phyloP scores from a whole-genome alignment of 805 yeast species.

The Aciculoconidium aculeatum region DNA sequence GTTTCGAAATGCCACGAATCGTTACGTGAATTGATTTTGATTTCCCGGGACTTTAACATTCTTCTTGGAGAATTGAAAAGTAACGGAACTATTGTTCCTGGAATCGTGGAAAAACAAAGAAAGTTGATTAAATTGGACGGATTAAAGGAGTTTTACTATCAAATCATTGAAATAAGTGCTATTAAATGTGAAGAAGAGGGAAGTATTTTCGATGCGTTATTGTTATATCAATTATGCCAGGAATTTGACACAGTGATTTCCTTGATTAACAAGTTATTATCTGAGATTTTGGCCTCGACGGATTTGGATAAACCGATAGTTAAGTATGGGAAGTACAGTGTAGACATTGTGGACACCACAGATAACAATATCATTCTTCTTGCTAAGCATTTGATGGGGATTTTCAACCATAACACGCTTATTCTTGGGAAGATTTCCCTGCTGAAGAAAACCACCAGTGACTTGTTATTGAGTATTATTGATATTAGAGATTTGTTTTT shows the following conservation, averaged over 20 bases:
- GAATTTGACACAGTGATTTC: constrained; percentile 77
- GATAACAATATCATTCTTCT: constrained; percentile 45
- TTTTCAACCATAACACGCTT: constrained; percentile 50
- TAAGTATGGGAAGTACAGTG: constrained; percentile 34
- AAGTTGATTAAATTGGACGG: constrained; percentile 53
- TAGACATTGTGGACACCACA: constrained; percentile 27
- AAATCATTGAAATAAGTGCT: constrained; percentile 82
- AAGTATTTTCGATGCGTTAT: constrained; percentile 74
- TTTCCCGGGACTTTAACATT: constrained; percentile 76
- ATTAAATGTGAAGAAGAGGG: constrained; percentile 88
- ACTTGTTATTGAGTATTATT: constrained; percentile 58
- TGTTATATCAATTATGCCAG: constrained; percentile 81
- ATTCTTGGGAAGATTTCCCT: constrained; percentile 52
- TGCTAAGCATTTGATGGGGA: constrained; percentile 39
- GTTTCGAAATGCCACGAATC: constrained; percentile 66
- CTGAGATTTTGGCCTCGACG: constrained; percentile 68
- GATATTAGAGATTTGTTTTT: constrained; percentile 58
- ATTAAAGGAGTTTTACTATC: constrained; percentile 55
- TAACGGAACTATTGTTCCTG: constrained; percentile 75
- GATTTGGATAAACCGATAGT: constrained; percentile 59
- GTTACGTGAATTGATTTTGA: constrained; percentile 74
- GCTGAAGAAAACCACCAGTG: constrained; percentile 59
- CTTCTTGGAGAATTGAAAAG: constrained; percentile 73
- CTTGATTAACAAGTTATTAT: constrained; percentile 67
- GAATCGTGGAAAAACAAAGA: constrained; percentile 76